Base-by-base conservation (phyloP, 2,329 filamentous ascomycete species). In the Saccharata proteae region DNA sequence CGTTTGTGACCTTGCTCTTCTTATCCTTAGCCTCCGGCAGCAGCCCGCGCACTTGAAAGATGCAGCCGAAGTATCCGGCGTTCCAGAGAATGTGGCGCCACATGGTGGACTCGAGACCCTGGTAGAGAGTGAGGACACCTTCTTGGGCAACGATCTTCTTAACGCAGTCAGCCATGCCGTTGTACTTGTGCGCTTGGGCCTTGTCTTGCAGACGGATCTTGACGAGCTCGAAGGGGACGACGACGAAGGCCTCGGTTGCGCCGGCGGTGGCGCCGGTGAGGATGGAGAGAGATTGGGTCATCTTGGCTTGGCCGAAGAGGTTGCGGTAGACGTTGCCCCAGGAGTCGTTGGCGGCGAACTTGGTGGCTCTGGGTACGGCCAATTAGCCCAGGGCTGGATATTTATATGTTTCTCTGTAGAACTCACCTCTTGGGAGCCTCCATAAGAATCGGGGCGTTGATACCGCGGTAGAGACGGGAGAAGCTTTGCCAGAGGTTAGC, bases 171-270 rank as follows among this genome's bases (percentile, higher is more conserved):
- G 86, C 46, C 69, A 83, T 80, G 57, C 83, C 81, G 42, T 65
- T 80, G 65, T 90, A 90, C 58, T 82, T 93, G 54, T 80, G 75
- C 24, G 88, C 84, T 30, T 85, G 90, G 11, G 88, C 84, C 62
- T 82, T 85, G 65, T 98, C 90, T 59, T 98, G 90, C 27, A 98
- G 71, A 44, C 90, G 79, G 54, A 98, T 98, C 74, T 98, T 98
- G 69, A 98, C 80, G 37, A 94, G 74, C 67, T 94, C 90, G 58
- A 98, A 98, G 30, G 90, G 90, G 18, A 98, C 90, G 38, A 98
- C 90, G 43, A 96, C 86, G 55, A 98, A 90, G 31, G 88, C 71
- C 62, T 98, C 90, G 36, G 88, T 96, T 20, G 88, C 90, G 55
- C 90, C 90, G 38, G 90, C 90, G 15, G 85, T 83, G 19, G 90